Evolutionary conservation across 371 early-diverging fungal genomes (phyloP).

Genomic region (Quaeritorhiza haematococci): DNA sequence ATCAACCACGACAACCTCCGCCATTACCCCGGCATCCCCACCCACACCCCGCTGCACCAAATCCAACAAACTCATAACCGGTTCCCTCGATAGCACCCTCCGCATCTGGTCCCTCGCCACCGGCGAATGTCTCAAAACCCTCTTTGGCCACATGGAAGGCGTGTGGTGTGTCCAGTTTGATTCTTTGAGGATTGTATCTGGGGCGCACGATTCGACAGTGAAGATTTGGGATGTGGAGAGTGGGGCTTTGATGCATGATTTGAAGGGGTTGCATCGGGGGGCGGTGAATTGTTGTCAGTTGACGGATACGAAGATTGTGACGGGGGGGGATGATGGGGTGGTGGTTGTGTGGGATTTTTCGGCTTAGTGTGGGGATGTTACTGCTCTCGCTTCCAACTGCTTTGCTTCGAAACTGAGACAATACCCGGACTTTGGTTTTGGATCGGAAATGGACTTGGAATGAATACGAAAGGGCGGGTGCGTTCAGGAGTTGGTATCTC

Average conservation of each 20-base stretch:
- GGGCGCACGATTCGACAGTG: conserved; percentile 86
- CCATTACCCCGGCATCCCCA: not conserved
- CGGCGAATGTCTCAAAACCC: conserved; percentile 90
- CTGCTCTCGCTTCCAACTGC: no score
- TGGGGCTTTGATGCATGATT: conserved; percentile 85
- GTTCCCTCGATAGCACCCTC: conserved; percentile 80
- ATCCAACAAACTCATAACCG: not conserved
- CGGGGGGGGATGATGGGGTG: conserved; percentile 79
- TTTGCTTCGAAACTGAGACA: no score
- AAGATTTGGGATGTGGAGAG: conserved; percentile 96
- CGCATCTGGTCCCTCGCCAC: conserved; percentile 92
- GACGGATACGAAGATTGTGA: conserved; percentile 81
- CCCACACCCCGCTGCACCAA: conserved; percentile 17
- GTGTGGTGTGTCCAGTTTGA: conserved; percentile 89
- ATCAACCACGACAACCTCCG: not conserved
- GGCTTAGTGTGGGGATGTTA: no score
- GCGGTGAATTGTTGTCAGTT: conserved; percentile 71
- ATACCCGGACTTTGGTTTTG: no score
- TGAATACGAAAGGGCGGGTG: no score
- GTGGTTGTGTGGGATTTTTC: conserved; percentile 81
- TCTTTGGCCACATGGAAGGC: conserved; percentile 84
- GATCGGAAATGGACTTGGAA: no score
- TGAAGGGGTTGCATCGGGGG: conserved; percentile 66
- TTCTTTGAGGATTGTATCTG: conserved; percentile 95
- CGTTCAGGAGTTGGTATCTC: no score